These are phyloP conservation scores for Camellia japonica DNA, from an alignment of 148 eudicot species.

Conservation along the genomic window DNA sequence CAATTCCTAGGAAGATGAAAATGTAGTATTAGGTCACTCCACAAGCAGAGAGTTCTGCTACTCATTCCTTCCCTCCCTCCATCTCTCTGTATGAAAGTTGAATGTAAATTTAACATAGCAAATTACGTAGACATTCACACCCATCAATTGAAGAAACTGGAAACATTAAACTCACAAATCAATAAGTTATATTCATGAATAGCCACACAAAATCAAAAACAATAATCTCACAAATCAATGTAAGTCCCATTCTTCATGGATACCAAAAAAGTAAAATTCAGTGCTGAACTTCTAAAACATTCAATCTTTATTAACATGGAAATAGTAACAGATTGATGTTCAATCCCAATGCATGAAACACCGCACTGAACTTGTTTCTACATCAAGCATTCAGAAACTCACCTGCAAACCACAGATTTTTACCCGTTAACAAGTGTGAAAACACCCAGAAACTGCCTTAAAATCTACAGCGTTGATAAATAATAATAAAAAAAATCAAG, in stretches of 20 bases:
- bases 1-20: too few relatives aligned
- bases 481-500: neutral
- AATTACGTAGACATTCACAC: neutral
- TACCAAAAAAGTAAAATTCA: neutral
- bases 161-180: neutral
- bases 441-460: neutral
- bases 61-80: too few relatives aligned
- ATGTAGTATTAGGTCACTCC: too few relatives aligned
- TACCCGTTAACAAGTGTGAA: neutral
- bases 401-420: constrained; percentile 5
- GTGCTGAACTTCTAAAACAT: neutral
- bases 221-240: neutral
- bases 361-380: neutral
- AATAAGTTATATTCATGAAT: neutral
- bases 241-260: neutral
- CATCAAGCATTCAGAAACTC: constrained; percentile 8
- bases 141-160: too few relatives aligned
- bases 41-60: too few relatives aligned
- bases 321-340: neutral
- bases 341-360: neutral
- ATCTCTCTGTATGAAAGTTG: neutral
- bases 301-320: neutral
- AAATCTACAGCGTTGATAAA: too few relatives aligned
- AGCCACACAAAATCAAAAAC: neutral
- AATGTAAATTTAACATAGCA: neutral